A percentile compares a stretch with the other conserved stretches of the same genome.
Evolutionary conservation across 441 rosid genomes (phyloP).

Genomic region (Erodium trifolium): DNA sequence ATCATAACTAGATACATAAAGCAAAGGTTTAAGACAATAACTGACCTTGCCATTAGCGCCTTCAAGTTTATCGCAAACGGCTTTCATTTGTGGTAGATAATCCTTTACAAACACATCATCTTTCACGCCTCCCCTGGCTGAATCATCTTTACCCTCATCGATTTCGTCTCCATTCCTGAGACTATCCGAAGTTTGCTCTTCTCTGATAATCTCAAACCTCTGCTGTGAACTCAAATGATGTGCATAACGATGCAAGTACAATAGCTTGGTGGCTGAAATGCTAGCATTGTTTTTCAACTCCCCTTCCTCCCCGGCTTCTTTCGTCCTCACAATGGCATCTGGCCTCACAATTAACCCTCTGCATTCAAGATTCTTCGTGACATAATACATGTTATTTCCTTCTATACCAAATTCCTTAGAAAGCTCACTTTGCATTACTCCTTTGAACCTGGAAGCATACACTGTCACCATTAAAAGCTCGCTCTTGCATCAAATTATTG

Average conservation of each 20-base stretch:
- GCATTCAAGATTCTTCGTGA: conserved; percentile 63
- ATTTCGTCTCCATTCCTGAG: conserved; percentile 30
- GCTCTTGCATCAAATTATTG: neutral
- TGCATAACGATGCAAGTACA: conserved; percentile 68
- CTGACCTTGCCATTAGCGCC: conserved; percentile 68
- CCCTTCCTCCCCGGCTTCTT: conserved; percentile 53
- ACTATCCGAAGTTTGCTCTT: conserved; percentile 31
- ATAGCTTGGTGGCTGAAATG: conserved; percentile 48
- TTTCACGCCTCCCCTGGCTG: conserved; percentile 29
- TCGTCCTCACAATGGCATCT: conserved; percentile 64
- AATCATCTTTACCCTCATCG: conserved; percentile 29
- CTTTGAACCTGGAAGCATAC: conserved; percentile 46
- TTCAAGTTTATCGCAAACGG: conserved; percentile 75
- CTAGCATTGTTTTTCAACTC: conserved; percentile 48
- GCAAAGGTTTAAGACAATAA: neutral
- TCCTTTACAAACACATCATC: conserved; percentile 70
- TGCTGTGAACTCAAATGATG: conserved; percentile 74
- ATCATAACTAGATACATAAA: neutral
- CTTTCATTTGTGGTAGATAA: conserved; percentile 74
- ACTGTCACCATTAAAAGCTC: neutral
- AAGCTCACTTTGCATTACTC: conserved; percentile 69
- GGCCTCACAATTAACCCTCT: conserved; percentile 66
- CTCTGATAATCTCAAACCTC: conserved; percentile 63
- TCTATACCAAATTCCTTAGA: conserved; percentile 66
- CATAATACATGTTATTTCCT: conserved; percentile 63